Base-by-base conservation (phyloP, 1,139 yeast genomes). In the Sugiyamaella xylanicola region DNA sequence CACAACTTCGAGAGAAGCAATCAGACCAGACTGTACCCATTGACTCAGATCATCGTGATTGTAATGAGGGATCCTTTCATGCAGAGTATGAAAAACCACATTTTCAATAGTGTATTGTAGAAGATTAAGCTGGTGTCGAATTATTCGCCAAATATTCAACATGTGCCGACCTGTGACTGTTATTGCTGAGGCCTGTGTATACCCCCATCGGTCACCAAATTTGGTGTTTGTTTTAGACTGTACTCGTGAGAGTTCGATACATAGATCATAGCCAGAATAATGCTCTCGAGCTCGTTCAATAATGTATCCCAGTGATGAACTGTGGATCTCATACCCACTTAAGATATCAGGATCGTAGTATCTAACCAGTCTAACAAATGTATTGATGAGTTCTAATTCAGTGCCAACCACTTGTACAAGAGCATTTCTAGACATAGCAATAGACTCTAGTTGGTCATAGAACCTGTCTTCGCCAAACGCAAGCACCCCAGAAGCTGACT, bases 251-350 rank as follows among this genome's bases (percentile, higher is more conserved):
- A 85, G 67, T 48, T 78, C 76, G 1, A 70, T 69, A 17, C 74
- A 71, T n/a, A 90, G 65, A 63, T 88, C 86, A 20, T 78, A 71
- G 2, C 80, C 81, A 63, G 76, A 77, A 1, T 69, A 71, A 0
- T 60, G 63, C 25, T 75, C 68, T 5, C 54, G 45, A 1, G 83
- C 81, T 42, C 99, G 71, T 57, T 88, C 95, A 40, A 88, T 77
- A 0, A 92, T 56, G 65, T 88, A 93, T 0, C 99, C 98, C 97
- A 98, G 92, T 0, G 97, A 89, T 1, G 80, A 65, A 1, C 85
- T 74, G 64, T 90, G 88, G 8, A 90, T 79, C 65, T 93, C 99
- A 68, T 81, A 93, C 0, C 98, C 98, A 0, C 90, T 78, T 5
- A 95, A 67, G 40, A 93, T 82, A 68, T 93, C 99, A 0, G 99